Evolutionary conservation across 345 rosid genomes (phyloP).

Genomic region (Pugionium cornutum): DNA sequence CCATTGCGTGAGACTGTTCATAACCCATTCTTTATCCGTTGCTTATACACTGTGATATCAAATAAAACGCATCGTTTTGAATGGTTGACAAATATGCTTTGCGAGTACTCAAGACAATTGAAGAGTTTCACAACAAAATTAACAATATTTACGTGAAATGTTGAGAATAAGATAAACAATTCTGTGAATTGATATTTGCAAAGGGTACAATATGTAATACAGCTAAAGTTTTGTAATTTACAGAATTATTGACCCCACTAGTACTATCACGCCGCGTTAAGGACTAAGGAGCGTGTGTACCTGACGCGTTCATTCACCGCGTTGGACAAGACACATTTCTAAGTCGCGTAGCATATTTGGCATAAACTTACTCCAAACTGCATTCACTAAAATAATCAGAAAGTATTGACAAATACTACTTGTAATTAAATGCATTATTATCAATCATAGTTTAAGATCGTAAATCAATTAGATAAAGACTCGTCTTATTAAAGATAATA

Average conservation of each 20-base stretch:
- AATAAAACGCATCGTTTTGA: no score
- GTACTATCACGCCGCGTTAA: slow-evolving; percentile 24
- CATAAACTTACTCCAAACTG: background rate
- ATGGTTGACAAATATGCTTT: no score
- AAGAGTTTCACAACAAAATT: no score
- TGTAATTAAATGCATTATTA: background rate
- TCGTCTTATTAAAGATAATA: background rate
- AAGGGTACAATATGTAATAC: background rate
- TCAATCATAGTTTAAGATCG: background rate
- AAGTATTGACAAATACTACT: background rate
- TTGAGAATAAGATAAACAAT: no score
- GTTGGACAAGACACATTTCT: slow-evolving; percentile 28
- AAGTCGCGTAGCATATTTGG: background rate
- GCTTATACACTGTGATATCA: no score
- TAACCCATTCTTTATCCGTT: no score
- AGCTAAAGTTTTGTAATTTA: background rate
- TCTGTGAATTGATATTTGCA: background rate
- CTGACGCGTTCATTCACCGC: slow-evolving; percentile 21
- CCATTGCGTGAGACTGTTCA: no score
- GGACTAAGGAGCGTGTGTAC: slow-evolving; percentile 14
- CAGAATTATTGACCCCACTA: background rate
- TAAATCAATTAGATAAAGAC: background rate
- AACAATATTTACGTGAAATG: no score
- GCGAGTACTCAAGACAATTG: no score
- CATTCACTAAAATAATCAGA: background rate